These are phyloP conservation scores for Arachnopeziza araneosa DNA, from an alignment of 2,329 filamentous ascomycete genomes.

Conservation along the genomic window DNA sequence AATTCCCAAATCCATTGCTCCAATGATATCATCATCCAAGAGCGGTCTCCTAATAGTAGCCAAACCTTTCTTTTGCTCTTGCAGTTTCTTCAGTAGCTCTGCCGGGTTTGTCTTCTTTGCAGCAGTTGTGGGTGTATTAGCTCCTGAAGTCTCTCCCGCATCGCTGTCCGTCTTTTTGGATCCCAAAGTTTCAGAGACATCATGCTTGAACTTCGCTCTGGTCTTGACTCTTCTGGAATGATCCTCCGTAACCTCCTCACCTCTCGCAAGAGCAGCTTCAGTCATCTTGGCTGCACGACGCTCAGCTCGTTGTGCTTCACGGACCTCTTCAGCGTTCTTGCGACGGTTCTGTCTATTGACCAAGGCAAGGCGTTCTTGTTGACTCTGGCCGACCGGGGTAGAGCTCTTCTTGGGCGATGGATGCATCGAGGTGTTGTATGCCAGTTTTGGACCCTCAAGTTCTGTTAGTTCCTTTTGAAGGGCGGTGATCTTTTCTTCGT, in stretches of 20 bases:
- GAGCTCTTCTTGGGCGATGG: conserved; percentile 44
- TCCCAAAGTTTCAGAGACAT: conserved; percentile 45
- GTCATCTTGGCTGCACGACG: conserved; percentile 55
- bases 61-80: conserved; percentile 48
- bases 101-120: conserved; percentile 40
- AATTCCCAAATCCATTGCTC: conserved; percentile 80
- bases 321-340: conserved; percentile 82
- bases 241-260: conserved; percentile 56
- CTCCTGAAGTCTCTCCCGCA: conserved; percentile 42
- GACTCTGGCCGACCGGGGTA: conserved; percentile 46
- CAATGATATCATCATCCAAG: conserved; percentile 91
- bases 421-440: conserved; percentile 62
- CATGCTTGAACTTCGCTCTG: conserved; percentile 62
- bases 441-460: conserved; percentile 63
- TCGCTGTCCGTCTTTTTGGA: conserved; percentile 39
- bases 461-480: conserved; percentile 56
- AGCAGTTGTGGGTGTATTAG: conserved; percentile 43
- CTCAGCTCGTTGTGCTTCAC: conserved; percentile 83
- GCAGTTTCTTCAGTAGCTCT: conserved; percentile 43
- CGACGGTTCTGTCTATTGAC: conserved; percentile 82
- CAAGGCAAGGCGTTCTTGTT: conserved; percentile 77
- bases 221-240: conserved; percentile 59
- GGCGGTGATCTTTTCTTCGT: conserved; percentile 50
- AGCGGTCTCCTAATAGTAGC: conserved; percentile 71
- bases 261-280: conserved; percentile 56